Percentiles rank a stretch among this genome's conserved stretches.
These are phyloP conservation scores for Yamadazyma mexicana DNA, from an alignment of 1,139 yeast species.

Conservation along the genomic window DNA sequence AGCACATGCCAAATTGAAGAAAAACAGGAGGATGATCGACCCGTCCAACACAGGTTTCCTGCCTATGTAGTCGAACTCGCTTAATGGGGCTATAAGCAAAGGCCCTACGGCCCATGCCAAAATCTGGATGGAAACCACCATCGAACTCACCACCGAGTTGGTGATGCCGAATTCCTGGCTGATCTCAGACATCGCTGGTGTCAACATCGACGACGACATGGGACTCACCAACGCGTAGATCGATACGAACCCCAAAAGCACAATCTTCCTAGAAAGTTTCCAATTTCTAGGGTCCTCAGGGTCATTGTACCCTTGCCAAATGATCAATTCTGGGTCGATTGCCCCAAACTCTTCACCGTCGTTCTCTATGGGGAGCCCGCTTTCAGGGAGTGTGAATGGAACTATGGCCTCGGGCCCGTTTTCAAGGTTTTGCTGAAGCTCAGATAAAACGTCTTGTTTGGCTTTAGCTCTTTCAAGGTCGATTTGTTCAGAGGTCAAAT, in stretches of 20 bases:
- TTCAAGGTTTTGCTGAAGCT: constrained; percentile 25
- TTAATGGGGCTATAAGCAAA: constrained; percentile 43
- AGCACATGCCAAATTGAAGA: constrained; percentile 44
- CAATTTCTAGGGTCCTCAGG: constrained; percentile 45
- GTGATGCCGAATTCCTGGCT: constrained; percentile 34
- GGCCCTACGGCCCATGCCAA: constrained; percentile 52
- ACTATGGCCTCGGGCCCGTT: constrained; percentile 8
- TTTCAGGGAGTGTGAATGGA: constrained; percentile 19
- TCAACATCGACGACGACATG: constrained; percentile 46
- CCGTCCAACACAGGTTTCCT: constrained; percentile 40
- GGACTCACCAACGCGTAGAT: constrained; percentile 46
- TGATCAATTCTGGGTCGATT: constrained; percentile 45
- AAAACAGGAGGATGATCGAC: constrained; percentile 36
- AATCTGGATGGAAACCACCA: constrained; percentile 46
- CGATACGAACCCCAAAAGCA: constrained; percentile 36
- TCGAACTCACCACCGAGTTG: constrained; percentile 29
- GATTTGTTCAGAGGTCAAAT: constrained; percentile 29
- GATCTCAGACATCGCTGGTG: constrained; percentile 43
- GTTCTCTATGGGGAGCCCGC: constrained; percentile 29
- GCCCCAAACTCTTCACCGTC: constrained; percentile 38
- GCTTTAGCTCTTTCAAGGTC: constrained; percentile 37
- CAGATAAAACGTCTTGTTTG: constrained; percentile 37
- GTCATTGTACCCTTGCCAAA: constrained; percentile 40
- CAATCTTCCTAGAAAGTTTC: constrained; percentile 27
- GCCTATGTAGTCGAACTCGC: constrained; percentile 44